A percentile compares a stretch with the other conserved stretches of the same genome.
phyloP scores from a whole-genome alignment of 1,139 yeast species.

The Lodderomyces theae region DNA sequence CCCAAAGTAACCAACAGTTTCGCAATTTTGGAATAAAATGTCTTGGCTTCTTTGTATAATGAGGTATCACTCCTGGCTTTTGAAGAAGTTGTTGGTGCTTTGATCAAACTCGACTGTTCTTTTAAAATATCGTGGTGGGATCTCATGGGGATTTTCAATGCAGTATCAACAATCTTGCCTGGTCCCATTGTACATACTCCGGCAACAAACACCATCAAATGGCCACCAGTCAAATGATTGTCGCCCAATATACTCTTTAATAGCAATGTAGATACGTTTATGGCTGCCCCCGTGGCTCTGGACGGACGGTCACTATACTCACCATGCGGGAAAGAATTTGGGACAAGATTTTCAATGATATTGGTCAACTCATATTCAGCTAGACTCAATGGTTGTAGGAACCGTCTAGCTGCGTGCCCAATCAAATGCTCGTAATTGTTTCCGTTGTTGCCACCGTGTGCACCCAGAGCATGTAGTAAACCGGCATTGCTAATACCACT shows the following conservation, averaged over 20 bases:
- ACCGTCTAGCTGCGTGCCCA: constrained; percentile 32
- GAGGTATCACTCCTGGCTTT: constrained; percentile 33
- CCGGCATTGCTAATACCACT: constrained; percentile 29
- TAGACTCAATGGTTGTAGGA: constrained; percentile 46
- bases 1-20: constrained; percentile 41
- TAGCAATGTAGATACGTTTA: constrained; percentile 57
- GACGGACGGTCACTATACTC: constrained; percentile 47
- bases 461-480: constrained; percentile 4
- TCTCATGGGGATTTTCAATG: constrained; percentile 52
- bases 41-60: constrained; percentile 32
- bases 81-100: constrained; percentile 19
- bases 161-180: constrained; percentile 48
- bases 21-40: constrained; percentile 47
- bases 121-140: constrained; percentile 57
- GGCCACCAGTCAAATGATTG: constrained; percentile 54
- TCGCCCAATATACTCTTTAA: constrained; percentile 42
- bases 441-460: too few relatives aligned
- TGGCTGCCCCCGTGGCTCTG: constrained; percentile 66
- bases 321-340: constrained; percentile 53
- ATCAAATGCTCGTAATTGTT: constrained; percentile 18
- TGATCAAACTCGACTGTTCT: constrained; percentile 34
- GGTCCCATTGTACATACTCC: constrained; percentile 62
- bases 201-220: constrained; percentile 56
- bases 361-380: constrained; percentile 57
- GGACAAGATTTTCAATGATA: constrained; percentile 51